phyloP scores from a whole-genome alignment of 345 rosid species.

The Populus pruinosa region DNA sequence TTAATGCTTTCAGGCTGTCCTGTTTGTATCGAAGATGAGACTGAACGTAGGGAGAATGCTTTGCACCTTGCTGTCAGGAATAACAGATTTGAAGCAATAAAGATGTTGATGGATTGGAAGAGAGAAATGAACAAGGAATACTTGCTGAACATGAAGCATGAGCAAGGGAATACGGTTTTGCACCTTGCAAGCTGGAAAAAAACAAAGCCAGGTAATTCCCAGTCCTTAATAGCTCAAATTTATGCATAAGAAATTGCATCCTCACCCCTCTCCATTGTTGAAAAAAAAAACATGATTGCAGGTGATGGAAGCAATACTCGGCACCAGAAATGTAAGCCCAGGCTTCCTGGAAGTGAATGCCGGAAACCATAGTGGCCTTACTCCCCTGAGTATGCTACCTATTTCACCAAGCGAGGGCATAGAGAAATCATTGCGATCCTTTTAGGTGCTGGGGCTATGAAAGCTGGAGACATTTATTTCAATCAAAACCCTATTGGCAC shows the following conservation, averaged over 20 bases:
- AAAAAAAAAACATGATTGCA: not conserved
- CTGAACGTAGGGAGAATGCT: slow-evolving; percentile 4
- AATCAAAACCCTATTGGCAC: too few relatives aligned
- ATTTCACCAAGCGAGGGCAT: slow-evolving; percentile 17
- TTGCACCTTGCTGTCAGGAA: slow-evolving; percentile 12
- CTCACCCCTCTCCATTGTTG: too few relatives aligned
- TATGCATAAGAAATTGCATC: too few relatives aligned
- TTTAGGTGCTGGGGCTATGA: not conserved
- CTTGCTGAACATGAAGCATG: slow-evolving; percentile 3
- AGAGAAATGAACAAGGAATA: not conserved
- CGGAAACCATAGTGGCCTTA: slow-evolving; percentile 4
- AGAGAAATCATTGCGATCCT: slow-evolving; percentile 15
- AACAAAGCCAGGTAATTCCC: slow-evolving; percentile 6
- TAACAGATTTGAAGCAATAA: slow-evolving; percentile 7
- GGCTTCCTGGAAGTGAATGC: slow-evolving; percentile 14
- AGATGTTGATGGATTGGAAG: not conserved
- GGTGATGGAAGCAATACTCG: slow-evolving; percentile 10
- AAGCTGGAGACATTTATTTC: not conserved
- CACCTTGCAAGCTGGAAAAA: slow-evolving; percentile 10
- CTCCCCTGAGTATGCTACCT: slow-evolving; percentile 12
- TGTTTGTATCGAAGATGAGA: not conserved
- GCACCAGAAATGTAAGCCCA: not conserved
- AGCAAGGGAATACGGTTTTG: slow-evolving; percentile 13
- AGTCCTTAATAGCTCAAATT: not conserved
- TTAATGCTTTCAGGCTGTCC: not conserved